A percentile compares a stretch with the other conserved stretches of the same genome.
Conservation (phyloP, 768 basidiomycete species). For the Suillus subalutaceus region DNA sequence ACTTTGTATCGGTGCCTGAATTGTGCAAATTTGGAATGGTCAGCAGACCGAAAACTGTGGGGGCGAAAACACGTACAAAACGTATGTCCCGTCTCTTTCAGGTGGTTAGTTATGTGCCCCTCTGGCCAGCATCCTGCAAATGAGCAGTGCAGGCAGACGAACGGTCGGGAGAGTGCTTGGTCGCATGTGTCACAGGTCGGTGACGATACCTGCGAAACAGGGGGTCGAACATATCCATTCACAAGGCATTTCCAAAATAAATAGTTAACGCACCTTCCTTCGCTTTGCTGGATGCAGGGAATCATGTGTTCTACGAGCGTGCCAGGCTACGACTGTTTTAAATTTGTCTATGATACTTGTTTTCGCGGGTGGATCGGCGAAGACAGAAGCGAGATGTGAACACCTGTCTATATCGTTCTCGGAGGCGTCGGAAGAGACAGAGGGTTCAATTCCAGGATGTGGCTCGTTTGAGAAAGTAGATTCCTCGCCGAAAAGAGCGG, state of each 20-base stretch:
- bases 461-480: slow-evolving; percentile 13
- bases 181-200: slow-evolving; percentile 69
- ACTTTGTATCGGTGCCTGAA: slow-evolving; percentile 71
- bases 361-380: slow-evolving; percentile 37
- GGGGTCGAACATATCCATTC: background rate
- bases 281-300: slow-evolving; percentile 55
- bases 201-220: slow-evolving; percentile 46
- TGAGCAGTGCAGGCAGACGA: slow-evolving; percentile 73
- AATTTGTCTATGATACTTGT: slow-evolving; percentile 49
- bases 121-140: slow-evolving; percentile 71
- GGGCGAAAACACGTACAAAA: slow-evolving; percentile 56
- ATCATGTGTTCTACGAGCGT: slow-evolving; percentile 48
- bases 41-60: background rate
- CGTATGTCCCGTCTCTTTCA: slow-evolving; percentile 56
- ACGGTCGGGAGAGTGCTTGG: slow-evolving; percentile 59
- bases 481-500: slow-evolving; percentile 33
- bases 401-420: slow-evolving; percentile 24
- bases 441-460: slow-evolving; percentile 16
- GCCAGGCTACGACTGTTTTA: slow-evolving; percentile 58
- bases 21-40: slow-evolving; percentile 1
- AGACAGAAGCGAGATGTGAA: slow-evolving; percentile 43
- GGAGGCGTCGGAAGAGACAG: slow-evolving; percentile 16
- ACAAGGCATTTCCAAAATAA: background rate
- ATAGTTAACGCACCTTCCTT: slow-evolving; percentile 53
- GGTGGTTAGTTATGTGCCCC: slow-evolving; percentile 60